These are phyloP conservation scores for Cryptosporidium sp. DNA, from an alignment of 169 alveolate species.

Conservation along the genomic window DNA sequence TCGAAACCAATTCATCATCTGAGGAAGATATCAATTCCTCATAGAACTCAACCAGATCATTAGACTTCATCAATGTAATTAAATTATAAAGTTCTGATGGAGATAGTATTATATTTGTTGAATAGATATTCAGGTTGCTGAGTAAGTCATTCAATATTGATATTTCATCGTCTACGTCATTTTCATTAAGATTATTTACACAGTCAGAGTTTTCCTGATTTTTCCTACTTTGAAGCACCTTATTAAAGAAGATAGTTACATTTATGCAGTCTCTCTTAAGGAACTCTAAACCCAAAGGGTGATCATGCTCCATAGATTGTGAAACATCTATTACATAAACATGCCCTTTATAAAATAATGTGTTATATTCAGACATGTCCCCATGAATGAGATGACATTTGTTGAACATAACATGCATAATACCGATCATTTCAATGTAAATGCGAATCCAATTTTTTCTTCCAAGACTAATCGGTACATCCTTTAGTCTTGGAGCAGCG, in stretches of 20 bases:
- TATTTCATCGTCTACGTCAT: conserved; percentile 4
- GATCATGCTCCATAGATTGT: conserved; percentile 98
- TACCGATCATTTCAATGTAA: conserved; percentile 88
- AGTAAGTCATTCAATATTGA: conserved; percentile 5
- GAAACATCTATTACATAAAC: conserved; percentile 97
- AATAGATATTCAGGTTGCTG: not conserved
- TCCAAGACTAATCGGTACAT: conserved; percentile 83
- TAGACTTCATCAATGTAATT: conserved; percentile 21
- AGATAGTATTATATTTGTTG: conserved; percentile 19
- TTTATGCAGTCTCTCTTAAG: conserved; percentile 97
- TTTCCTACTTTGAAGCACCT: conserved; percentile 77
- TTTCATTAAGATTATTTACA: not conserved
- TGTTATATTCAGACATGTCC: conserved; percentile 97
- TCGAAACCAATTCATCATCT: not conserved
- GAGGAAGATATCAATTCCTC: not conserved
- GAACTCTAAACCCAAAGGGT: conserved; percentile 97
- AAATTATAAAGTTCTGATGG: conserved; percentile 53
- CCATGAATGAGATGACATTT: conserved; percentile 98
- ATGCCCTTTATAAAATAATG: conserved; percentile 86
- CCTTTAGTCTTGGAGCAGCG: conserved; percentile 92
- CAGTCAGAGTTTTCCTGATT: not conserved
- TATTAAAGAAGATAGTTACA: conserved; percentile 93
- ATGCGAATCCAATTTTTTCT: conserved; percentile 80
- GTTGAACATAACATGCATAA: conserved; percentile 91
- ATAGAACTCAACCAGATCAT: conserved; percentile 15